Conservation (phyloP, 2,329 filamentous ascomycete genomes). For the Macrophomina pseudophaseolina region DNA sequence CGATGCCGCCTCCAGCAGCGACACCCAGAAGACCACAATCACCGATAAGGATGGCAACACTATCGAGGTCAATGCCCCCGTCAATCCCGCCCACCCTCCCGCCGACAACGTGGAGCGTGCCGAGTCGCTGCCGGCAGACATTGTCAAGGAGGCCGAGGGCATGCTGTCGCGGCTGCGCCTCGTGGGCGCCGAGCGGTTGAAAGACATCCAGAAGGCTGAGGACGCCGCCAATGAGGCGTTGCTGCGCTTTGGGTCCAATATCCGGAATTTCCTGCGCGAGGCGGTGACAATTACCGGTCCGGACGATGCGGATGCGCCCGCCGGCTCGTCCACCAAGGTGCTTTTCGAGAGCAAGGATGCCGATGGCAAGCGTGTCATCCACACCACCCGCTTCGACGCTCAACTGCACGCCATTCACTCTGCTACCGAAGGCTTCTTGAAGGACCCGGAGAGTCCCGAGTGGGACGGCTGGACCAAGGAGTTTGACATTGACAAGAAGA, state of each 20-base stretch:
- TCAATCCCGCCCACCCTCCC: constrained; percentile 31
- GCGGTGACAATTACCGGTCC: constrained; percentile 88
- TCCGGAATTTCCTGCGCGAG: constrained; percentile 87
- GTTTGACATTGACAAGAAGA: constrained; percentile 85
- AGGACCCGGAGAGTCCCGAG: constrained; percentile 77
- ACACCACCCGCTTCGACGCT: constrained; percentile 91
- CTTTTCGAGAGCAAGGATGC: constrained; percentile 95
- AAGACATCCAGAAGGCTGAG: constrained; percentile 88
- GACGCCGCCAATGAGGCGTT: constrained; percentile 96
- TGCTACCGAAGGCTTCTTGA: constrained; percentile 75
- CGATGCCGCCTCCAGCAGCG: constrained; percentile 31
- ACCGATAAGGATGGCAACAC: constrained; percentile 35
- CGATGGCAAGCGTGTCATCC: constrained; percentile 88
- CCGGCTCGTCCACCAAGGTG: constrained; percentile 59
- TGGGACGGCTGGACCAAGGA: constrained; percentile 73
- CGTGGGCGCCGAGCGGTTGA: constrained; percentile 82
- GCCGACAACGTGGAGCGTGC: constrained; percentile 45
- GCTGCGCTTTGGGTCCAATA: constrained; percentile 85
- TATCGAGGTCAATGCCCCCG: constrained; percentile 24
- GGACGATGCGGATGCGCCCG: constrained; percentile 47
- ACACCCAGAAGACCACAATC: constrained; percentile 29
- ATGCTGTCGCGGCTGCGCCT: constrained; percentile 77
- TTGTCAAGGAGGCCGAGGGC: constrained; percentile 62
- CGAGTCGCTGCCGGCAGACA: constrained; percentile 55
- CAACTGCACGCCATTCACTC: constrained; percentile 96